Conservation (phyloP, 441 rosid genomes). For the Heliophila coronopifolia region DNA sequence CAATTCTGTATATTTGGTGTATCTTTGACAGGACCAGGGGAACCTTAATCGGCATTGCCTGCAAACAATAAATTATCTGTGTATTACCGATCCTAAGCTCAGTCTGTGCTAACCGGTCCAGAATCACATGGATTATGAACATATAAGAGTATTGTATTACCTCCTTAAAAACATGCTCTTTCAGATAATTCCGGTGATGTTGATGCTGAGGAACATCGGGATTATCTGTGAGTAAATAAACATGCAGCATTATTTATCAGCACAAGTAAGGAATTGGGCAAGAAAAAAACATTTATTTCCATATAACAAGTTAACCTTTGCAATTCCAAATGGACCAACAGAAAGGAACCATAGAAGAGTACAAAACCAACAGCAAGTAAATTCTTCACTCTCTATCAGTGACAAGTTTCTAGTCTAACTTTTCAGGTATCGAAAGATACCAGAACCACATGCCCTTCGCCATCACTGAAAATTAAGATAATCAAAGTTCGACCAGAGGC, state of each 20-base stretch:
- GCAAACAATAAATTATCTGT: no score
- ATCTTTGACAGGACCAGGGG: constrained; percentile 79
- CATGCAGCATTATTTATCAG: constrained; percentile 14
- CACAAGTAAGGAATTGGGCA: constrained; percentile 5
- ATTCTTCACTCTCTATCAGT: no score
- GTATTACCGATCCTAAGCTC: no score
- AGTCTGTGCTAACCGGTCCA: constrained; percentile 1
- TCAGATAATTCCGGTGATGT: constrained; percentile 75
- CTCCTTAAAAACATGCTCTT: constrained; percentile 96
- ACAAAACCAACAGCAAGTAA: no score
- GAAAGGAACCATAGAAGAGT: no score
- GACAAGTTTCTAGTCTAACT: no score
- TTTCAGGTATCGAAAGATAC: no score
- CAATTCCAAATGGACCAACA: not conserved
- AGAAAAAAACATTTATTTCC: no score
- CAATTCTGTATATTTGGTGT: constrained; percentile 96
- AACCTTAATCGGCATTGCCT: constrained; percentile 94
- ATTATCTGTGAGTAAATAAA: constrained; percentile 56
- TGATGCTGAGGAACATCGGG: constrained; percentile 74
- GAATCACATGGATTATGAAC: constrained; percentile 4
- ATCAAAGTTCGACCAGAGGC: constrained; percentile 4
- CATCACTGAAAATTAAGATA: no score
- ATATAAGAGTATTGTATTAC: constrained; percentile 36
- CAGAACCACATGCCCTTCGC: no score
- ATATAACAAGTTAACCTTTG: no score